These are phyloP conservation scores for Fusarium staphyleae DNA, from an alignment of 2,329 filamentous ascomycete species.

Conservation along the genomic window DNA sequence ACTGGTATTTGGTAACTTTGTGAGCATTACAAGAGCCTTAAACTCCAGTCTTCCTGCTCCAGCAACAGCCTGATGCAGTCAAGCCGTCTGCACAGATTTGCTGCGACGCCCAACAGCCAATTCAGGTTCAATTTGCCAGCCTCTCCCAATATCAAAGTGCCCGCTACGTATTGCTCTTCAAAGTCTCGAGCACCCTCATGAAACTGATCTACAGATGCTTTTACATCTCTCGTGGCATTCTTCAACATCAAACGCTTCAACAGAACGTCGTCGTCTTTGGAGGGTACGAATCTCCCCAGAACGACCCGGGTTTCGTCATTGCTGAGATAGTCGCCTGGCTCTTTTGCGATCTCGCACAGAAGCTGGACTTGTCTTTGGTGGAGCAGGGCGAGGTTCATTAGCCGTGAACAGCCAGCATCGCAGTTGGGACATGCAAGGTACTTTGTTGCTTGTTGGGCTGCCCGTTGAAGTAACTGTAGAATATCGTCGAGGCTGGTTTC, in stretches of 20 bases:
- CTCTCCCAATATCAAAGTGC: slow-evolving; percentile 2
- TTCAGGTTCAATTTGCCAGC: slow-evolving; percentile 12
- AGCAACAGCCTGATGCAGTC: background rate
- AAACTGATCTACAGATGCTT: background rate
- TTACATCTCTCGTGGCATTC: background rate
- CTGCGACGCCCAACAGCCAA: background rate
- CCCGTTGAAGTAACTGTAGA: background rate
- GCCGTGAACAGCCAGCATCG: slow-evolving; percentile 6
- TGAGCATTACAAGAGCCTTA: background rate
- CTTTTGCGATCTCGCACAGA: slow-evolving; percentile 4
- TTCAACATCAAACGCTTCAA: slow-evolving; percentile 9
- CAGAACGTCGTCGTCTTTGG: background rate
- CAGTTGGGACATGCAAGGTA: slow-evolving; percentile 8
- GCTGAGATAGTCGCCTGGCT: background rate
- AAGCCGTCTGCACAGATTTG: background rate
- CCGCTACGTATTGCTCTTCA: background rate
- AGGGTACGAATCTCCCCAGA: background rate
- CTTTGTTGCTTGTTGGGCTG: background rate
- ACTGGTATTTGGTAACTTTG: too few species aligned
- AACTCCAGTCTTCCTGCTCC: slow-evolving; percentile 5
- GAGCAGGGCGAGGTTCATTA: slow-evolving; percentile 15
- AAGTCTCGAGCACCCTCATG: background rate
- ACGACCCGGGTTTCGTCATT: background rate
- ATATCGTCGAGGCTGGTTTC: slow-evolving; percentile 3
- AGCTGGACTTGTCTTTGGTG: slow-evolving; percentile 9